phyloP scores from a whole-genome alignment of 179 eudicot genomes.

The Drosera spatulata region DNA sequence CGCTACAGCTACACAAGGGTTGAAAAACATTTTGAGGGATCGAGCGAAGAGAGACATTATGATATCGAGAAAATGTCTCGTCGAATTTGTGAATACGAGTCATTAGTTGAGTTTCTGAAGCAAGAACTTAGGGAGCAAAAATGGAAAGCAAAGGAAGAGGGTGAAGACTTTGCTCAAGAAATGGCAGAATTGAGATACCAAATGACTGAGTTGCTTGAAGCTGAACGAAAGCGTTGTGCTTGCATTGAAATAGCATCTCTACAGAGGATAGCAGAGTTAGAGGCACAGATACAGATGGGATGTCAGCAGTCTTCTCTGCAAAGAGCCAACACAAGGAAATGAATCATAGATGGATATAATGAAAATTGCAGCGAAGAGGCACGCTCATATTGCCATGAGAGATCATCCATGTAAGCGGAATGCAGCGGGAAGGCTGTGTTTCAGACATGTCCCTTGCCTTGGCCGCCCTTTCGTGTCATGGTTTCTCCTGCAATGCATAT shows the following conservation, averaged over 20 bases:
- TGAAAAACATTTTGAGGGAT: constrained; percentile 23
- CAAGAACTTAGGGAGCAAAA: constrained; percentile 55
- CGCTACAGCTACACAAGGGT: constrained; percentile 23
- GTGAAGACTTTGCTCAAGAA: constrained; percentile 82
- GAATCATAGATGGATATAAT: constrained; percentile 7
- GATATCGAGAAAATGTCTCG: constrained; percentile 17
- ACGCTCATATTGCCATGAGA: too few species aligned
- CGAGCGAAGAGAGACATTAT: constrained; percentile 3
- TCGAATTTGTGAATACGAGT: constrained; percentile 38
- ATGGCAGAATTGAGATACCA: constrained; percentile 92
- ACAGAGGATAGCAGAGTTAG: constrained; percentile 70
- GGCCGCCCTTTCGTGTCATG: too few species aligned
- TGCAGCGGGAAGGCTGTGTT: too few species aligned
- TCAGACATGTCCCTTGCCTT: too few species aligned
- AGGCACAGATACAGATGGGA: constrained; percentile 53
- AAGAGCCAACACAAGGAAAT: constrained; percentile 7
- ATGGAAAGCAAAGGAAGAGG: constrained; percentile 69
- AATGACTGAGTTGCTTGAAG: constrained; percentile 60
- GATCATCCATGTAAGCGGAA: too few species aligned
- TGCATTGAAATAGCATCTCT: constrained; percentile 67
- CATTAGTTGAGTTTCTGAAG: constrained; percentile 43
- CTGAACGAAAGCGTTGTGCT: constrained; percentile 67
- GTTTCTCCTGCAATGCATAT: too few species aligned
- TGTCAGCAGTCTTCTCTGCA: constrained; percentile 20
- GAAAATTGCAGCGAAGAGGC: too few species aligned